These are phyloP conservation scores for Trichoderma afroharzianum DNA, from an alignment of 2,329 filamentous ascomycete species.

Conservation along the genomic window DNA sequence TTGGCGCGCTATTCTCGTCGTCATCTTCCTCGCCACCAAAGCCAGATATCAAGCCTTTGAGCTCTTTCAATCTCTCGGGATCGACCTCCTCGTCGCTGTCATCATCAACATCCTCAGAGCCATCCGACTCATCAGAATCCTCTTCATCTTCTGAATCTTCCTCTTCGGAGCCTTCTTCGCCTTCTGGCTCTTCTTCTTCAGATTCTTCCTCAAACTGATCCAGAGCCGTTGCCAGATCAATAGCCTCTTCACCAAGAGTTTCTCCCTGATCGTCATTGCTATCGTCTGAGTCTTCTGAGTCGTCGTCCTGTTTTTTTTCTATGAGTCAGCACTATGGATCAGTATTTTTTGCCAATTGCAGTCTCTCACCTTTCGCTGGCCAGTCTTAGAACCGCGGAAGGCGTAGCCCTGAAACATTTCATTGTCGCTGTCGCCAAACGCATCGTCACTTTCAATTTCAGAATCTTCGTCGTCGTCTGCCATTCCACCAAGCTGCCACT, in stretches of 20 bases:
- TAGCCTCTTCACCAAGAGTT: constrained; percentile 56
- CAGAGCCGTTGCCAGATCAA: constrained; percentile 55
- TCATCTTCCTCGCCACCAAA: constrained; percentile 64
- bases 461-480: constrained; percentile 58
- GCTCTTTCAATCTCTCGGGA: constrained; percentile 58
- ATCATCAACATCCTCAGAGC: constrained; percentile 41
- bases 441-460: constrained; percentile 68
- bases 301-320: constrained; percentile 41
- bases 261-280: constrained; percentile 52
- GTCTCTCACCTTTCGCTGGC: constrained; percentile 29
- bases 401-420: constrained; percentile 75
- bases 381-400: constrained; percentile 47
- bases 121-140: constrained; percentile 36
- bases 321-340: not conserved
- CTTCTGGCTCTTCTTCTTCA: constrained; percentile 48
- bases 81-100: constrained; percentile 48
- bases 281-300: constrained; percentile 51
- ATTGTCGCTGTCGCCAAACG: constrained; percentile 84
- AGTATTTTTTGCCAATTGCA: not conserved
- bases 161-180: constrained; percentile 41
- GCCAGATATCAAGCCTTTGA: constrained; percentile 66
- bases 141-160: constrained; percentile 45
- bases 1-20: constrained; percentile 38
- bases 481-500: constrained; percentile 71
- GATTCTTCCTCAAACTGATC: constrained; percentile 52